A percentile compares a stretch with the other conserved stretches of the same genome.
These are phyloP conservation scores for Pseudozyma tsukubaensis DNA, from an alignment of 1,284 basidiomycete genomes.

Conservation along the genomic window DNA sequence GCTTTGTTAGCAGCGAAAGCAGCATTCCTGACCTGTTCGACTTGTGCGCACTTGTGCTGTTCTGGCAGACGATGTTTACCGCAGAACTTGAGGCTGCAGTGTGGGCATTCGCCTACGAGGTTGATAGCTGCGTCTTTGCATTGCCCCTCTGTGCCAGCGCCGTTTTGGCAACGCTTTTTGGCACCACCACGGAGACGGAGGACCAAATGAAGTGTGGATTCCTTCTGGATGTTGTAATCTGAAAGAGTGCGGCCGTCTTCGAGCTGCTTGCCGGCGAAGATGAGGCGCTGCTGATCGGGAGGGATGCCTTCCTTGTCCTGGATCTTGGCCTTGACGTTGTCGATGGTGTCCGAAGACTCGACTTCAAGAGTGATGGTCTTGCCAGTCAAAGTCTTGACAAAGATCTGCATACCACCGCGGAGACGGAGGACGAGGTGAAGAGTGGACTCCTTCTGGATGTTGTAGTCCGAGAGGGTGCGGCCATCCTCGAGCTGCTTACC, in stretches of 20 bases:
- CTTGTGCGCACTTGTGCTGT: conserved; percentile 64
- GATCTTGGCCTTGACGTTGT: conserved; percentile 75
- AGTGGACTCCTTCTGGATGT: conserved; percentile 99
- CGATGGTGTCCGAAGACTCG: conserved; percentile 90
- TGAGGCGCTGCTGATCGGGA: conserved; percentile 71
- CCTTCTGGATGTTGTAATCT: conserved; percentile 70
- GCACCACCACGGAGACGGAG: conserved; percentile 68
- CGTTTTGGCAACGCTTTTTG: conserved; percentile 67
- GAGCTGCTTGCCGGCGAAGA: conserved; percentile 72
- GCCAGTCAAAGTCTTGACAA: conserved; percentile 82
- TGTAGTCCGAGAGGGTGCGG: conserved; percentile 70
- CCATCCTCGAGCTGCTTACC: conserved; percentile 67
- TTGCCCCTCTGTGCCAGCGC: conserved; percentile 60
- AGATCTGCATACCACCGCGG: conserved; percentile 75
- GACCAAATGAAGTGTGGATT: conserved; percentile 65
- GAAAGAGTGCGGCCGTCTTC: conserved; percentile 71
- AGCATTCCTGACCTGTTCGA: conserved; percentile 63
- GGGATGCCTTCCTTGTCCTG: conserved; percentile 69
- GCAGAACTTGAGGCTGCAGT: conserved; percentile 66
- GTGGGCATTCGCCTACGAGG: conserved; percentile 67
- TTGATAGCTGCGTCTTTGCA: conserved; percentile 68
- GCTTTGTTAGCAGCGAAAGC: conserved; percentile 68
- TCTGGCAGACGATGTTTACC: conserved; percentile 67
- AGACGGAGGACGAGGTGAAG: conserved; percentile 93
- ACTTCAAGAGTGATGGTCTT: conserved; percentile 97